Evolutionary conservation across 441 rosid genomes (phyloP).

Genomic region (Pelargonium australe): DNA sequence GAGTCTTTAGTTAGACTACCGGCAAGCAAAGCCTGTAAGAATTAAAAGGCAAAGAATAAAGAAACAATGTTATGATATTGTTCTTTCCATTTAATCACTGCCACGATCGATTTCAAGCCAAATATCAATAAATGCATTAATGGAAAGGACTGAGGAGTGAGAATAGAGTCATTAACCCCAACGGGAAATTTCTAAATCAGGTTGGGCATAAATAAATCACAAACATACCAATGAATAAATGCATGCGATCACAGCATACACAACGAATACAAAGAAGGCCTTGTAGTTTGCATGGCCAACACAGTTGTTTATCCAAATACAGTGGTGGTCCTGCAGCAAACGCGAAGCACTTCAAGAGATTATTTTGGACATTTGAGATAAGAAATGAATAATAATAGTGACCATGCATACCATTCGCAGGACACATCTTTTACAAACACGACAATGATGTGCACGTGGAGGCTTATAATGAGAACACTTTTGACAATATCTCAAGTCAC

Average conservation of each 20-base stretch:
- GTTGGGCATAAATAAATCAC: constrained; percentile 1
- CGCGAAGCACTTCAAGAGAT: constrained; percentile 28
- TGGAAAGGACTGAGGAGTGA: neutral
- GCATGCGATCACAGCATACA: constrained; percentile 61
- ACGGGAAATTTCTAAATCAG: neutral
- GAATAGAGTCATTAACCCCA: neutral
- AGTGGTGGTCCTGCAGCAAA: constrained; percentile 83
- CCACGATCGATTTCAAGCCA: neutral
- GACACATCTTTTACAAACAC: constrained; percentile 86
- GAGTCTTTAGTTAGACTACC: constrained; percentile 74
- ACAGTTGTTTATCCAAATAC: constrained; percentile 94
- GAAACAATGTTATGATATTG: neutral
- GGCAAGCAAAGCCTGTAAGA: constrained; percentile 66
- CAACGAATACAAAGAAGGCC: constrained; percentile 69
- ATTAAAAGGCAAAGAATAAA: neutral
- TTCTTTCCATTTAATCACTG: neutral
- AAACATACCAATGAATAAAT: constrained; percentile 70
- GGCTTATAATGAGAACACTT: constrained; percentile 79
- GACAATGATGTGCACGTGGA: constrained; percentile 90
- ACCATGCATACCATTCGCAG: constrained; percentile 65
- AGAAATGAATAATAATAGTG: constrained; percentile 15
- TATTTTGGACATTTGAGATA: constrained; percentile 21
- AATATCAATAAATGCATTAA: neutral
- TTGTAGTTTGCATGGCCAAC: constrained; percentile 92
- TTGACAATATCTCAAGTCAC: constrained; percentile 81